Evolutionary conservation across 2,329 filamentous ascomycete species (phyloP).

Genomic region (Curvularia eragrostidis): DNA sequence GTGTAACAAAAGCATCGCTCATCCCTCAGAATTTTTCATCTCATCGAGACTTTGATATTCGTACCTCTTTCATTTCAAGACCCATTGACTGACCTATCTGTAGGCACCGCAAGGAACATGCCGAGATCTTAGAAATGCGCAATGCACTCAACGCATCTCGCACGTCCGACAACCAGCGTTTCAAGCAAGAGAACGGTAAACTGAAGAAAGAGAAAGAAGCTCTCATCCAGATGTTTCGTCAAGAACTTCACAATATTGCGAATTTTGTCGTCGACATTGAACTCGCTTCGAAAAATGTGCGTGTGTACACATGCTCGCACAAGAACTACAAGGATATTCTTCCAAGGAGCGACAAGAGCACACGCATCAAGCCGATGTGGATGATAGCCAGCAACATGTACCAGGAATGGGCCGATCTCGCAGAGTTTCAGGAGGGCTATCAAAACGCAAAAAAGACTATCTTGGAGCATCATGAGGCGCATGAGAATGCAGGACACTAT

Average conservation of each 20-base stretch:
- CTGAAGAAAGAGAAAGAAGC: background rate
- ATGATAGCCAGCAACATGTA: conserved; percentile 1
- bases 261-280: conserved; percentile 14
- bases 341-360: background rate
- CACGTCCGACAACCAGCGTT: background rate
- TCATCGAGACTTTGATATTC: background rate
- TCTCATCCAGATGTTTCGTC: background rate
- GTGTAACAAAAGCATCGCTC: background rate
- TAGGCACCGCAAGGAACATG: background rate
- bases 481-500: conserved; percentile 11
- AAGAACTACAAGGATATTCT: background rate
- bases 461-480: conserved; percentile 18
- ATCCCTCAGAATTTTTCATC: background rate
- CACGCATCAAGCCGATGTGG: background rate
- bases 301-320: conserved; percentile 18
- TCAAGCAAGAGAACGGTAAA: background rate
- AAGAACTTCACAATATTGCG: background rate
- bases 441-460: background rate
- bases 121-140: background rate
- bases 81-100: background rate
- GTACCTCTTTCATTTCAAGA: background rate
- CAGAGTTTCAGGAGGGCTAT: conserved; percentile 15
- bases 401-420: background rate
- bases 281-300: conserved; percentile 1
- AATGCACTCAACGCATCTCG: background rate